phyloP scores from a whole-genome alignment of 2,329 filamentous ascomycete genomes.

The Exophiala xenobiotica region DNA sequence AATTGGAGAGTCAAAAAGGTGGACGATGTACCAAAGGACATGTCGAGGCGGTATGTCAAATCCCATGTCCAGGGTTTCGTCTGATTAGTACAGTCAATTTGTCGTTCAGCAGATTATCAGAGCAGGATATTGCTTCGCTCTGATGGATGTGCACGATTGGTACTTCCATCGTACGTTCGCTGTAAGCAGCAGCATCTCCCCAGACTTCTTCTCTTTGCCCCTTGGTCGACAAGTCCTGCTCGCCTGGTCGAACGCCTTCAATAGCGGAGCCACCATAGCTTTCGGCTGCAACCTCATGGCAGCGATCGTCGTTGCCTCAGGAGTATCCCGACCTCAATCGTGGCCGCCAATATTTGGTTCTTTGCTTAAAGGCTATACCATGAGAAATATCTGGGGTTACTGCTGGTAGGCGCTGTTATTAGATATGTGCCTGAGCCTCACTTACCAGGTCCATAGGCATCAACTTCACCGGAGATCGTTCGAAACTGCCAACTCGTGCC shows the following conservation, averaged over 20 bases:
- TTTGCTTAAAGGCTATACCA: slow-evolving; percentile 19
- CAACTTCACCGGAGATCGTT: slow-evolving; percentile 22
- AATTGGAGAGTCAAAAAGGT: slow-evolving; percentile 50
- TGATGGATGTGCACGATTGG: slow-evolving; percentile 19
- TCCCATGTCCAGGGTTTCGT: background rate
- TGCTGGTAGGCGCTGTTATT: slow-evolving; percentile 13
- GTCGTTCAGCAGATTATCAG: slow-evolving; percentile 12
- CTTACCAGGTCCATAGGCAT: slow-evolving; percentile 15
- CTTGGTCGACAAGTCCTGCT: slow-evolving; percentile 13
- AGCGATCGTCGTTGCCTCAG: slow-evolving; percentile 7
- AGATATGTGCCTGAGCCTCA: background rate
- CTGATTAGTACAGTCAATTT: slow-evolving; percentile 15
- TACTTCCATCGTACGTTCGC: slow-evolving; percentile 6
- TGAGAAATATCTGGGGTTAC: slow-evolving; percentile 23
- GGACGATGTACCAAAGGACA: slow-evolving; percentile 10
- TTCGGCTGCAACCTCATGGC: slow-evolving; percentile 20
- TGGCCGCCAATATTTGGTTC: slow-evolving; percentile 25
- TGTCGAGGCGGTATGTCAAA: slow-evolving; percentile 12
- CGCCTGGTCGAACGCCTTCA: slow-evolving; percentile 12
- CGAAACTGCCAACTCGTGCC: slow-evolving; percentile 13
- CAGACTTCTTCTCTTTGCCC: slow-evolving; percentile 18
- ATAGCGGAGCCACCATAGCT: slow-evolving; percentile 17
- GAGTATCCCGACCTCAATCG: slow-evolving; percentile 12
- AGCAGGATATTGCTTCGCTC: slow-evolving; percentile 12
- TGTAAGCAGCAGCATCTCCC: background rate